Conservation (phyloP, 2,329 filamentous ascomycete genomes). For the Diaporthe citrichinensis region DNA sequence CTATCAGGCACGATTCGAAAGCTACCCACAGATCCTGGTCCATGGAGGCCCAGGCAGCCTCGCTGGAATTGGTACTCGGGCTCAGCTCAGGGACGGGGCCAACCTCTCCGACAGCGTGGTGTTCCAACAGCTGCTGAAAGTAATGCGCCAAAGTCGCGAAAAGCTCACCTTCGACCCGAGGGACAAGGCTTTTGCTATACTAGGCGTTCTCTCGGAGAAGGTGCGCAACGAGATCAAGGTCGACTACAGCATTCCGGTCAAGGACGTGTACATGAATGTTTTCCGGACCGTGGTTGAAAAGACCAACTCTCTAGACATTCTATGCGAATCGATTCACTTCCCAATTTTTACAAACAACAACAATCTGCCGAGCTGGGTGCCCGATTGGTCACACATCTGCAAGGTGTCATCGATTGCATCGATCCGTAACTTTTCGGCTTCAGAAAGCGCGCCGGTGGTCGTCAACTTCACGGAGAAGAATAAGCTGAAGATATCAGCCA, state of each 20-base stretch:
- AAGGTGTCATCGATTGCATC: no score
- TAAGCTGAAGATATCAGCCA: slow-evolving; percentile 49
- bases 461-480: slow-evolving; percentile 47
- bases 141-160: slow-evolving; percentile 46
- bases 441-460: no score
- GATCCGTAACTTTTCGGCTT: no score
- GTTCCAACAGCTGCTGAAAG: slow-evolving; percentile 44
- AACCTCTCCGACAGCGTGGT: background rate
- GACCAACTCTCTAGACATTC: slow-evolving; percentile 49
- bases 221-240: slow-evolving; percentile 48
- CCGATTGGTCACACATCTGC: slow-evolving; percentile 58
- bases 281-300: slow-evolving; percentile 50
- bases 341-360: slow-evolving; percentile 45
- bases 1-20: background rate
- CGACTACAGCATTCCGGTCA: slow-evolving; percentile 51
- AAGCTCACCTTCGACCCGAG: slow-evolving; percentile 50
- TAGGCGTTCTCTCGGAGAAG: slow-evolving; percentile 50
- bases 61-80: background rate
- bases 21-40: background rate
- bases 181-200: slow-evolving; percentile 55
- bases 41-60: background rate
- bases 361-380: slow-evolving; percentile 52
- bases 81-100: background rate
- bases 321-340: slow-evolving; percentile 53
- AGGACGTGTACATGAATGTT: slow-evolving; percentile 52